phyloP scores from a whole-genome alignment of 2,329 filamentous ascomycete genomes.

The Exophiala calicioides region DNA sequence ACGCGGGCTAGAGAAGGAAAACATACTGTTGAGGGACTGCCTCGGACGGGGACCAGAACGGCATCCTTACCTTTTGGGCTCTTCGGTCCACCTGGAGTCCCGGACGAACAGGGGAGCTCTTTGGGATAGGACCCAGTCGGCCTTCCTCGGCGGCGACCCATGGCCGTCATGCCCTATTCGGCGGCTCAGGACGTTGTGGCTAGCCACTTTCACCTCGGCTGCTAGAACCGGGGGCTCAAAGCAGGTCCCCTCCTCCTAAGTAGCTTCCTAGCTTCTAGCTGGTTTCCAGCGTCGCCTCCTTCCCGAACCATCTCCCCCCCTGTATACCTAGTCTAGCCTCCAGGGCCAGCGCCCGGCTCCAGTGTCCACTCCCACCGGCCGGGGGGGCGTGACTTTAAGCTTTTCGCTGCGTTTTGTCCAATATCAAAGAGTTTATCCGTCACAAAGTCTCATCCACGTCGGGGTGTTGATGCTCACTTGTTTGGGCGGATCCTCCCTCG shows the following conservation, averaged over 20 bases:
- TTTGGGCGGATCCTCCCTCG: conserved; percentile 17
- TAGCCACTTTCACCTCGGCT: conserved; percentile 29
- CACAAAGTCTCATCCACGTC: conserved; percentile 16
- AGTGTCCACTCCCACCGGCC: conserved; percentile 8
- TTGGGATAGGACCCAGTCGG: conserved; percentile 16
- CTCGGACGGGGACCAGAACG: too few relatives aligned
- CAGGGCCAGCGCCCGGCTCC: too few relatives aligned
- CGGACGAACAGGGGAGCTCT: conserved; percentile 22
- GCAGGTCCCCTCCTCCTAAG: too few relatives aligned
- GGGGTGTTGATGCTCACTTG: conserved; percentile 4
- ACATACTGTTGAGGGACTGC: too few relatives aligned
- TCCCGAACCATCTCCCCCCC: conserved; percentile 16
- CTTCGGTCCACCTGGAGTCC: too few relatives aligned
- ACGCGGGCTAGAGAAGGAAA: too few relatives aligned
- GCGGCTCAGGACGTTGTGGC: conserved; percentile 25
- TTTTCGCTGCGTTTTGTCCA: conserved; percentile 16
- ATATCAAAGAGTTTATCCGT: conserved; percentile 13
- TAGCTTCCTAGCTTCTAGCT: conserved; percentile 10
- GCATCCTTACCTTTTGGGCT: too few relatives aligned
- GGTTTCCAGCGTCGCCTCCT: conserved; percentile 22
- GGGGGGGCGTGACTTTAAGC: conserved; percentile 12
- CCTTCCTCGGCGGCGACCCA: conserved; percentile 9
- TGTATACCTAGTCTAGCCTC: too few relatives aligned
- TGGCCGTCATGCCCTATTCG: conserved; percentile 25
- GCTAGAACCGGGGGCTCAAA: conserved; percentile 24